Evolutionary conservation across 2,329 filamentous ascomycete genomes (phyloP), one percentile per base, ranked within the genome.

Genomic region (Scedosporium apiospermum): DNA sequence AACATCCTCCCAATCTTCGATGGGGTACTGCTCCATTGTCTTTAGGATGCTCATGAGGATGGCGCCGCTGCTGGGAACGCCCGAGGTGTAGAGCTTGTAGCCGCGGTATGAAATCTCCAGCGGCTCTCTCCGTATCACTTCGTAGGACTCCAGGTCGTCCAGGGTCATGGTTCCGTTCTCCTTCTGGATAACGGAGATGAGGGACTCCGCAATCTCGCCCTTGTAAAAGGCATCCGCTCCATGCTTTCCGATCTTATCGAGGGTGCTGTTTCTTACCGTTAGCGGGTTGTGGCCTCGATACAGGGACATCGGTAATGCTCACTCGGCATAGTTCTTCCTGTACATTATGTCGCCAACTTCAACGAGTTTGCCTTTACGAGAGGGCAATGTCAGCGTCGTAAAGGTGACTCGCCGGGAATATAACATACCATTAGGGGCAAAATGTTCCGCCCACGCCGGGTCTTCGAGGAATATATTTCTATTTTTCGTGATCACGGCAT

Each of bases 151-250:
- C 34, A 97, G 77, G 74, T 98, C 93, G 0, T 86, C 81, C 1
- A 95, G 71, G 0, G 90, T 93, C 87, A 97, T 92, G 10, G 85
- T 93, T n/a, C 93, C 93, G 66, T 93, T 91, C 1, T 79, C 75
- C 0, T 79, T 77, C 68, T 87, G 85, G 18, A 96, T 74, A 0
- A 86, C 82, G 16, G 82, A 76, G 68, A 97, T 87, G 63, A 88
- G 93, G 0, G 87, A 84, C 67, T 91, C 78, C 27, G 92, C 89
- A 55, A 93, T 86, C 0, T 84, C 77, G 1, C 91, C 90, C 0
- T 76, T 77, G 71, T 96, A 95, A 69, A 95, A 93, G 1, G 82
- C 86, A 69, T 90, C 84, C 0, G 87, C 77, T 0, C 93, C 93
- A 41, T 87, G 68, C 3, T 86, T 75, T 1, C 90, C 91, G 66